phyloP scores from a whole-genome alignment of 148 eudicot genomes.

The Rhododendron simsii region DNA sequence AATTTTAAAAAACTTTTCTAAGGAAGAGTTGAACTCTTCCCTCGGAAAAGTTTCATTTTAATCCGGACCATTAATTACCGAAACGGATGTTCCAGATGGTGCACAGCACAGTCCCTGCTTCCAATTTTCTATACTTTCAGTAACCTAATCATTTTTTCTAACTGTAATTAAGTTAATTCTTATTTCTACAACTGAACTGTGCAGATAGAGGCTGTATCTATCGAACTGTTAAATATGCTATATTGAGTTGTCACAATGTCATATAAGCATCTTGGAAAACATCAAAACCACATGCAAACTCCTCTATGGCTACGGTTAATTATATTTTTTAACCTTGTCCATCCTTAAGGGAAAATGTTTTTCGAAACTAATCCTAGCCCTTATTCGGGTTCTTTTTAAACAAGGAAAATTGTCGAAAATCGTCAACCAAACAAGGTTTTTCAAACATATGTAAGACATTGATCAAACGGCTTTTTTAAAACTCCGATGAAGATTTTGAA shows the following conservation, averaged over 20 bases:
- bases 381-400: not conserved
- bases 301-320: not conserved
- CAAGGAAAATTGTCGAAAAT: not conserved
- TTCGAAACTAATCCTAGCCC: not conserved
- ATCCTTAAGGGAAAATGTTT: not conserved
- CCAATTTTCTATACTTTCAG: not conserved
- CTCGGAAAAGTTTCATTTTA: no score
- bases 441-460: not conserved
- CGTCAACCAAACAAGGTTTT: not conserved
- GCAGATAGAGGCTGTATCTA: not conserved
- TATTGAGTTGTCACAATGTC: no score
- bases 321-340: not conserved
- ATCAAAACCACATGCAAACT: not conserved
- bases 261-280: not conserved
- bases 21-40: no score
- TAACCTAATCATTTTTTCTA: not conserved
- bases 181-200: not conserved
- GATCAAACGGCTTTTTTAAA: not conserved
- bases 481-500: not conserved
- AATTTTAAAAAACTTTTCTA: no score
- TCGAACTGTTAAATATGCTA: not conserved
- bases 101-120: no score
- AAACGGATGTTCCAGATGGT: no score
- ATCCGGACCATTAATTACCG: no score
- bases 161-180: not conserved